These are phyloP conservation scores for Exophiala sp. DNA, from an alignment of 2,329 filamentous ascomycete genomes.

Conservation along the genomic window DNA sequence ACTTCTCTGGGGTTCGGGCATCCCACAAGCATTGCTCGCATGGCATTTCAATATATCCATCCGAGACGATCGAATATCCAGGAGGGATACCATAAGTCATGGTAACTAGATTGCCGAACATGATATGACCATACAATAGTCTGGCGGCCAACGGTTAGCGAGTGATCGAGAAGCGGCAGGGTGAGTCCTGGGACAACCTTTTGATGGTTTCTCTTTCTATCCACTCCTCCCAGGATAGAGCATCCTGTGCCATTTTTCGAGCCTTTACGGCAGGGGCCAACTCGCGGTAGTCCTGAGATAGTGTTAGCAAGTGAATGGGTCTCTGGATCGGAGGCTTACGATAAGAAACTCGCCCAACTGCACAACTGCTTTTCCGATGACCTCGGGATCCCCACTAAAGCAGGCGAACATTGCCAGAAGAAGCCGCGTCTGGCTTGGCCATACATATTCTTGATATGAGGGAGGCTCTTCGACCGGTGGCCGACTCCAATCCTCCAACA, in stretches of 20 bases:
- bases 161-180: background rate
- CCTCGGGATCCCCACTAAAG: conserved; percentile 29
- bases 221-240: conserved; percentile 31
- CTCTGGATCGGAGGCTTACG: background rate
- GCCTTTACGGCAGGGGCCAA: conserved; percentile 12
- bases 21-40: conserved; percentile 34
- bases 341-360: conserved; percentile 21
- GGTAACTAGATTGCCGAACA: conserved; percentile 33
- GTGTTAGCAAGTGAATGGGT: background rate
- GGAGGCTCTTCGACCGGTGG: conserved; percentile 4
- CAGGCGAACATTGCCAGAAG: conserved; percentile 31
- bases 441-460: conserved; percentile 24
- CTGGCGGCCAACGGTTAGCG: conserved; percentile 16
- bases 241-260: conserved; percentile 4
- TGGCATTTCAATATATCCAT: conserved; percentile 34
- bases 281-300: conserved; percentile 15
- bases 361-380: conserved; percentile 28
- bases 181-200: conserved; percentile 5
- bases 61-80: conserved; percentile 33
- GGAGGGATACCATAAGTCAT: conserved; percentile 33
- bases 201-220: conserved; percentile 32
- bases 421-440: conserved; percentile 32
- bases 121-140: conserved; percentile 33
- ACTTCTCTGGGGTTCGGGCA: conserved; percentile 29
- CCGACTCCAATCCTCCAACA: conserved; percentile 18